Evolutionary conservation across 495 filamentous ascomycete genomes (phyloP).

Genomic region (Penicillium daleae): DNA sequence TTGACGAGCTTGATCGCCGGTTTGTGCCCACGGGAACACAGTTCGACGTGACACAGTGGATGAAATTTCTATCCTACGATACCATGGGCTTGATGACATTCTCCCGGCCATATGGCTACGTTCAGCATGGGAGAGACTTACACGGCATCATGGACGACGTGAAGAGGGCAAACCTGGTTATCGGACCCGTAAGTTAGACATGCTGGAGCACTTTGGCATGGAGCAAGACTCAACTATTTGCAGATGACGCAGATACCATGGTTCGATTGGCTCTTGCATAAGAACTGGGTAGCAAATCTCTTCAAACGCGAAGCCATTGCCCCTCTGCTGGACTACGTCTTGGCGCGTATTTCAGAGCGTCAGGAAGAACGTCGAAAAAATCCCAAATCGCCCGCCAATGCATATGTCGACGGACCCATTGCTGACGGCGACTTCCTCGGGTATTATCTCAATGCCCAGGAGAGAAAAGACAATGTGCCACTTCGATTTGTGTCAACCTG

Average conservation of each 20-base stretch:
- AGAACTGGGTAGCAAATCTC: conserved; percentile 25
- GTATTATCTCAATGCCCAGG: conserved; percentile 10
- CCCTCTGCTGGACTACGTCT: background rate
- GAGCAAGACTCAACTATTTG: conserved; percentile 1
- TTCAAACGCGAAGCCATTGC: conserved; percentile 7
- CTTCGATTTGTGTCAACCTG: conserved; percentile 20
- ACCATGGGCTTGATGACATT: conserved; percentile 2
- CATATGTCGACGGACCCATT: conserved; percentile 9
- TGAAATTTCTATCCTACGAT: background rate
- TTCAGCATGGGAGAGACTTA: background rate
- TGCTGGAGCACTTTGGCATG: background rate
- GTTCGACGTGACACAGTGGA: conserved; percentile 4
- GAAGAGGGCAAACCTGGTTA: background rate
- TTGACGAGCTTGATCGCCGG: conserved; percentile 34
- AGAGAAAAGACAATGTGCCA: conserved; percentile 6
- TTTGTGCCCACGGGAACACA: conserved; percentile 5
- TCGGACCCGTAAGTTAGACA: conserved; percentile 13
- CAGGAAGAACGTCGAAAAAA: background rate
- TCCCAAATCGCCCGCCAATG: background rate
- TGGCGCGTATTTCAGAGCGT: conserved; percentile 1
- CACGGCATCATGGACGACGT: conserved; percentile 3
- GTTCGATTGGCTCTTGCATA: conserved; percentile 23
- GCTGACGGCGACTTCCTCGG: conserved; percentile 10
- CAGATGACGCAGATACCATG: conserved; percentile 25
- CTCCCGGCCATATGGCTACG: background rate